phyloP scores from a whole-genome alignment of 495 filamentous ascomycete genomes.

The Penicillium samsonianum region DNA sequence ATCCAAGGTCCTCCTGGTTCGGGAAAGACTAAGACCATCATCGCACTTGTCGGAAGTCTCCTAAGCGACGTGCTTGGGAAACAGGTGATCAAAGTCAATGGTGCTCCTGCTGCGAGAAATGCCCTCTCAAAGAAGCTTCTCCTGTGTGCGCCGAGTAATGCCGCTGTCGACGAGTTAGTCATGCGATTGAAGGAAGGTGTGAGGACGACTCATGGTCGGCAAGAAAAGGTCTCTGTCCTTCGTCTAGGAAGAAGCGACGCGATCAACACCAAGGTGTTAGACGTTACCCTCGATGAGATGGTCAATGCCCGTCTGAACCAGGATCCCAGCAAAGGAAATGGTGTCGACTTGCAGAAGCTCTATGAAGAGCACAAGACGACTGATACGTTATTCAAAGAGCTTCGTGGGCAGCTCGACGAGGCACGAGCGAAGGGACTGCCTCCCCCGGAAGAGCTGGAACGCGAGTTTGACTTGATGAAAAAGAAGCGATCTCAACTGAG shows the following conservation, averaged over 20 bases:
- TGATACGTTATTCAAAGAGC: slow-evolving; percentile 66
- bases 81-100: slow-evolving; percentile 26
- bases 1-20: slow-evolving; percentile 96
- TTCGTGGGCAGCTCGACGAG: slow-evolving; percentile 69
- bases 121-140: slow-evolving; percentile 76
- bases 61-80: slow-evolving; percentile 61
- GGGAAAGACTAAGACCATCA: slow-evolving; percentile 97
- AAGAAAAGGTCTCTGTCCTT: slow-evolving; percentile 76
- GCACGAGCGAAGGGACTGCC: slow-evolving; percentile 64
- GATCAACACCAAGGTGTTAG: slow-evolving; percentile 83
- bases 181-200: slow-evolving; percentile 88
- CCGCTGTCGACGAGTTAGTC: slow-evolving; percentile 94
- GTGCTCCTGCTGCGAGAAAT: slow-evolving; percentile 24
- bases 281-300: slow-evolving; percentile 92
- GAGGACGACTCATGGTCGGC: slow-evolving; percentile 70
- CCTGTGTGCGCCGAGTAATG: slow-evolving; percentile 95
- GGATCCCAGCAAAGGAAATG: slow-evolving; percentile 36
- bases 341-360: slow-evolving; percentile 67
- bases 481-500: slow-evolving; percentile 77
- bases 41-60: slow-evolving; percentile 90
- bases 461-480: slow-evolving; percentile 72
- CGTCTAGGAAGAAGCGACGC: slow-evolving; percentile 92
- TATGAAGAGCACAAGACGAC: slow-evolving; percentile 79
- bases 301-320: slow-evolving; percentile 70
- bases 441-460: slow-evolving; percentile 62